Evolutionary conservation across 345 rosid genomes (phyloP).

Genomic region (thale cress (Arabidopsis thaliana)): DNA sequence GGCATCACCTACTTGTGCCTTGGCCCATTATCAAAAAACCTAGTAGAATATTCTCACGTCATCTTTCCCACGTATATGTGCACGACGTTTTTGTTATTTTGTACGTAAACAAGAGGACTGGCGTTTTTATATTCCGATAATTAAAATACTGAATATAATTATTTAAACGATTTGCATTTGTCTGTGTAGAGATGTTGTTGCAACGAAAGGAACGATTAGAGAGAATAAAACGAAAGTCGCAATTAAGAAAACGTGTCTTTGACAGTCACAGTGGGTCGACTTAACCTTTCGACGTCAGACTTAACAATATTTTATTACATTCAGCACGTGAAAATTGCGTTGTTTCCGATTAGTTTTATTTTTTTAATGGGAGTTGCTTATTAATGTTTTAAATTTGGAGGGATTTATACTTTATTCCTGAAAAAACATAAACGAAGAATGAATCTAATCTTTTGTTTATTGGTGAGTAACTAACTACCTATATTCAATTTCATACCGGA

Average conservation of each 20-base stretch:
- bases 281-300: constrained; percentile 10
- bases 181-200: constrained; percentile 1
- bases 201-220: constrained; percentile 25
- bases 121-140: constrained; percentile 3
- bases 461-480: neutral
- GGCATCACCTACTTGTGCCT: neutral
- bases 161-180: constrained; percentile 1
- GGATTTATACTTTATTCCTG: neutral
- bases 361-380: neutral
- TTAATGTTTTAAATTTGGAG: neutral
- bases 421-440: neutral
- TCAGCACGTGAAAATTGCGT: constrained; percentile 38
- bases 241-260: constrained; percentile 31
- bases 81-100: too few relatives aligned
- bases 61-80: neutral
- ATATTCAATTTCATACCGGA: neutral
- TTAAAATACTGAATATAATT: neutral
- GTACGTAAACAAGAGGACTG: neutral
- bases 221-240: constrained; percentile 34
- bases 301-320: neutral
- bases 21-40: neutral
- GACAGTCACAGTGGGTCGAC: constrained; percentile 22
- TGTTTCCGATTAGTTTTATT: neutral
- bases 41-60: neutral
- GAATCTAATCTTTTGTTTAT: constrained; percentile 12